phyloP scores from a whole-genome alignment of 257 asterid genomes.

The Knoxia roxburghii region DNA sequence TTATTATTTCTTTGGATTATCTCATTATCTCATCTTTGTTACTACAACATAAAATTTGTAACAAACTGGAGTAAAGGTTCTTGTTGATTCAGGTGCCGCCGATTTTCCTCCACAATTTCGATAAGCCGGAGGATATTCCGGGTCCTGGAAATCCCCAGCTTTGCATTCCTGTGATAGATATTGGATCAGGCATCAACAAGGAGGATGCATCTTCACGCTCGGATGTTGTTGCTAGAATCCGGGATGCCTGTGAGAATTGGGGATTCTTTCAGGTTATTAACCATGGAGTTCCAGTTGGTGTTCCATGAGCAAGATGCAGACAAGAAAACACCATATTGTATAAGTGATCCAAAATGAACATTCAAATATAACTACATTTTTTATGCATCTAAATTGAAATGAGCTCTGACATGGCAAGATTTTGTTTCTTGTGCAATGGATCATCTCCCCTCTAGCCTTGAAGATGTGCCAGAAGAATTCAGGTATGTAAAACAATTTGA shows the following conservation, averaged over 20 bases:
- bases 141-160: background rate
- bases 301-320: constrained; percentile 10
- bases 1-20: no score
- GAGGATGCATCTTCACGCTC: background rate
- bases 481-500: background rate
- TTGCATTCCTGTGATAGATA: constrained; percentile 2
- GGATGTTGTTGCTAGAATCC: background rate
- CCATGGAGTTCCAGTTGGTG: background rate
- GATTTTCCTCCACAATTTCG: background rate
- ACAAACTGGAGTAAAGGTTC: constrained; percentile 1
- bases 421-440: background rate
- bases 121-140: constrained; percentile 2
- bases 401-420: background rate
- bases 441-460: background rate
- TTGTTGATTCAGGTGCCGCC: background rate
- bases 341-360: background rate
- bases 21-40: no score
- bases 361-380: background rate
- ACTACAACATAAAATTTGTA: no score
- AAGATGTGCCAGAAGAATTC: background rate
- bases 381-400: background rate
- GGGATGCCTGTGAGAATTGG: background rate
- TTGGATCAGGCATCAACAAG: background rate
- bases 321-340: background rate
- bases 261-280: constrained; percentile 12